Base-by-base conservation (phyloP, 305 asterid species). In the Rubia tinctorum region DNA sequence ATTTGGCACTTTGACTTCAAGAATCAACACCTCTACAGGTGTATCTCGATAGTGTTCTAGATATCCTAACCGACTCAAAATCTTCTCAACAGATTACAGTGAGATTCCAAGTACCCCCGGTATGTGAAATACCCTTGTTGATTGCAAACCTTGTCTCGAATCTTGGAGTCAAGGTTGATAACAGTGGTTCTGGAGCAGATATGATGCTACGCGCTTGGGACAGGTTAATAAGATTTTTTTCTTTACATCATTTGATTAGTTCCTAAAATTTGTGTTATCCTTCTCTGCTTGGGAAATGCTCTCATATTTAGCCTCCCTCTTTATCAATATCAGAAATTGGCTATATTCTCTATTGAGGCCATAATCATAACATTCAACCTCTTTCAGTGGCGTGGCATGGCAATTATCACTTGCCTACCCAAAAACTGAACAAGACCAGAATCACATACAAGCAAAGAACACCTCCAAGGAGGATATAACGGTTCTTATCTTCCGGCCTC, bases 361-460 rank as follows among this genome's bases (percentile, higher is more conserved):
- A 18, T 67, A 8, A 43, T 56, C 43, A 47, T 11, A 25, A 75
- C 66, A 18, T 39, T 25, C 27, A 55, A 14, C n/a, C 65, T 45
- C 0, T 71, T 39, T 53, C 89, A 95, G 99, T 79, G 98, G 97
- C 64, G 91, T 95, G 76, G 93, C 98, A 78, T 95, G 98, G 99
- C 90, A 95, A 80, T 84, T 95, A 67, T 86, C 92, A 51, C 90
- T 95, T 75, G 82, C 83, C 84, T 85, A 70, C 44, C 96, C 98
- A 78, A 74, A 77, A 73, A 79, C 80, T 56, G 84, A 70, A 84
- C 67, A 76, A 34, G 77, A 59, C 60, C 86, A 74, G 61, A 86
- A 78, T 81, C 83, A 73, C 72, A 81, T 60, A 77, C 80, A 74
- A 68, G 74, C 79, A 44, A 74, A 81, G 82, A 90, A 84, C 47